phyloP scores from a whole-genome alignment of 2,329 filamentous ascomycete genomes.

The Didymella sp. region DNA sequence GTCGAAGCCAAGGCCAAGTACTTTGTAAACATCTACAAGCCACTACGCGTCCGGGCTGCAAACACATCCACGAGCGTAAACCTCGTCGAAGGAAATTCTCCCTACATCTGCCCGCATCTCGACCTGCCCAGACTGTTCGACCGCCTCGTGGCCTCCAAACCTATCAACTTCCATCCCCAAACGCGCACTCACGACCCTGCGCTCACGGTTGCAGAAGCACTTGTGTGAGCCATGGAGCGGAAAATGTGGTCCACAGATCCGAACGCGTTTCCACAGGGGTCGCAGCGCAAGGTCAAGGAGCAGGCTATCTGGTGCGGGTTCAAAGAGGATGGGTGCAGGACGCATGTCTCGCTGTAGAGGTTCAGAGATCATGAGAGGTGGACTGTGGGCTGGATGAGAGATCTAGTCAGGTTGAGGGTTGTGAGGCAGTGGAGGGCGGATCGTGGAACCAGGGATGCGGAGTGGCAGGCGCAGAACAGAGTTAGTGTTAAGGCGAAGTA shows the following conservation, averaged over 20 bases:
- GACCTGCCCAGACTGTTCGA: neutral
- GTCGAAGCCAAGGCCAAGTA: neutral
- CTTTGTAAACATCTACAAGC: neutral
- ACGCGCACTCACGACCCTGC: neutral
- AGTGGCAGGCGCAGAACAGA: slow-evolving; percentile 4
- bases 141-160: neutral
- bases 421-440: slow-evolving; percentile 4
- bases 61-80: neutral
- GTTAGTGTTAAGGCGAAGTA: neutral
- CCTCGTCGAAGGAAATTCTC: neutral
- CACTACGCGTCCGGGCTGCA: neutral
- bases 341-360: neutral
- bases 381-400: neutral
- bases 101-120: slow-evolving; percentile 1
- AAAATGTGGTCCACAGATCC: neutral
- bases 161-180: neutral
- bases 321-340: neutral
- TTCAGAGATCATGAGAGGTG: neutral
- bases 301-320: slow-evolving; percentile 2
- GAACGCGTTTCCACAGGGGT: neutral
- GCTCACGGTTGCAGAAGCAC: neutral
- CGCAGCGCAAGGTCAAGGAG: neutral
- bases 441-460: neutral
- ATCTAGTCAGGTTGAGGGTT: slow-evolving; percentile 1
- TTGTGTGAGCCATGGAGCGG: neutral